A percentile compares a stretch with the other conserved stretches of the same genome.
Evolutionary conservation across 1,284 basidiomycete genomes (phyloP).

Genomic region (Moesziomyces sp.): DNA sequence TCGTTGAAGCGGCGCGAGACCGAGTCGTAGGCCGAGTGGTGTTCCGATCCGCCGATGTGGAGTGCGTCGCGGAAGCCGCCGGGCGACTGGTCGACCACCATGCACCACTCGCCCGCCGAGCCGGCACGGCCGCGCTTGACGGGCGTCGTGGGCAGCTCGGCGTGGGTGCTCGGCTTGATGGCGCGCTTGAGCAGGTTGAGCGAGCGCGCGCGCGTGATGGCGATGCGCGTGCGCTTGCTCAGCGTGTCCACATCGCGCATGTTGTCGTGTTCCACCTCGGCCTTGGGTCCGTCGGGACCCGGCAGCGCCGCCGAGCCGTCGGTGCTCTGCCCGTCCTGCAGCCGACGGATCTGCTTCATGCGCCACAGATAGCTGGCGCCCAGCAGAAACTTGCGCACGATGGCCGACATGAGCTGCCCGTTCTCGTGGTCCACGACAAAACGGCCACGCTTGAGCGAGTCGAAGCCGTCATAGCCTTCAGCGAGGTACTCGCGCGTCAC

Average conservation of each 20-base stretch:
- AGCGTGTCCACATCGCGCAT: slow-evolving; percentile 10
- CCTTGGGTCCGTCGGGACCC: not conserved
- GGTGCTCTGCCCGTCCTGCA: slow-evolving; percentile 11
- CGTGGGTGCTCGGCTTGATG: slow-evolving; percentile 14
- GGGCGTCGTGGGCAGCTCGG: slow-evolving; percentile 10
- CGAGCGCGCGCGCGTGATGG: slow-evolving; percentile 28
- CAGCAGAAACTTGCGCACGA: slow-evolving; percentile 85
- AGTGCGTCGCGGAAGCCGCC: slow-evolving; percentile 56
- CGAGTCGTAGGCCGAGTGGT: slow-evolving; percentile 54
- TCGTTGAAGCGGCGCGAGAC: slow-evolving; percentile 42
- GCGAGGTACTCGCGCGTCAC: slow-evolving; percentile 82
- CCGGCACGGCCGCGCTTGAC: slow-evolving; percentile 18
- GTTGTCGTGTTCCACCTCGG: not conserved
- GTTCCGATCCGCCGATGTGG: slow-evolving; percentile 52
- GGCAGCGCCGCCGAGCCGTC: not conserved
- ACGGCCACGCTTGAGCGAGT: slow-evolving; percentile 75
- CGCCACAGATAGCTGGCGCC: slow-evolving; percentile 70
- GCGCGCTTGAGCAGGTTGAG: slow-evolving; percentile 29
- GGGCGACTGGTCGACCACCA: slow-evolving; percentile 56
- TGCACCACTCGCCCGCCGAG: slow-evolving; percentile 20
- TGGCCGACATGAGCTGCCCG: slow-evolving; percentile 81
- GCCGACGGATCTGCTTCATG: slow-evolving; percentile 46
- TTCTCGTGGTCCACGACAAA: slow-evolving; percentile 86
- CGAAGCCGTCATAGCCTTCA: slow-evolving; percentile 79
- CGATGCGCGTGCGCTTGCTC: slow-evolving; percentile 27